Conservation (phyloP, 495 filamentous ascomycete species). For the Lasiosphaeriaceae sp. region DNA sequence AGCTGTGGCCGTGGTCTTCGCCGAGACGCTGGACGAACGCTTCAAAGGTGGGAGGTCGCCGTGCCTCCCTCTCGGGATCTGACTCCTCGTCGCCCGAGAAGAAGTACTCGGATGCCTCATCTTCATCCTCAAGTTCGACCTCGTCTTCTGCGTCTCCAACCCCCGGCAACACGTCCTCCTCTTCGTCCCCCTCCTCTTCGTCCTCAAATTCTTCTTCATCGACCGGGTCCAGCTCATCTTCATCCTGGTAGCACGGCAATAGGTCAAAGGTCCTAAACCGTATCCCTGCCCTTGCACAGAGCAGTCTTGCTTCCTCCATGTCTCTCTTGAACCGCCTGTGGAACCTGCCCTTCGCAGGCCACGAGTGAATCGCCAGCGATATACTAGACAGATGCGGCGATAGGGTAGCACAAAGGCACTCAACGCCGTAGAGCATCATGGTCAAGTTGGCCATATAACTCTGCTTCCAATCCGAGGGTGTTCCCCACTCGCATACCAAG, state of each 20-base stretch:
- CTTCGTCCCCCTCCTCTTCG: conserved; percentile 11
- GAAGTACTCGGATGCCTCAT: conserved; percentile 35
- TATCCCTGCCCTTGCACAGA: conserved; percentile 24
- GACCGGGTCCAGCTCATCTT: conserved; percentile 21
- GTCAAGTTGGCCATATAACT: conserved; percentile 29
- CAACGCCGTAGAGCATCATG: conserved; percentile 31
- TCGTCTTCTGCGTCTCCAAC: conserved; percentile 14
- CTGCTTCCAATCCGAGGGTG: conserved; percentile 29
- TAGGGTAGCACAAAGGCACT: conserved; percentile 20
- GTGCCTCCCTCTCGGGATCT: conserved; percentile 29
- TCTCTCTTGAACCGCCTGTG: conserved; percentile 28
- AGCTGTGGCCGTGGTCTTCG: conserved; percentile 29
- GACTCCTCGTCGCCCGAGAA: conserved; percentile 30
- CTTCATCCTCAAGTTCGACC: conserved; percentile 31
- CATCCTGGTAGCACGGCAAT: conserved; percentile 28
- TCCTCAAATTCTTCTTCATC: conserved; percentile 18
- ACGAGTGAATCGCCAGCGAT: conserved; percentile 32
- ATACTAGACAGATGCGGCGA: conserved; percentile 21
- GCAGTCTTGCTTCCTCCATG: conserved; percentile 19
- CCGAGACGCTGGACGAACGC: conserved; percentile 26
- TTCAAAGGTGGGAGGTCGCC: conserved; percentile 27
- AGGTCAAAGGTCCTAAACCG: conserved; percentile 29
- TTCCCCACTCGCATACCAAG: conserved; percentile 33
- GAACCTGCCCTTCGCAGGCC: conserved; percentile 30
- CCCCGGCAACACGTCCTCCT: conserved; percentile 2